phyloP scores from a whole-genome alignment of 805 yeast species.

The Diddensiella transvaalensis region DNA sequence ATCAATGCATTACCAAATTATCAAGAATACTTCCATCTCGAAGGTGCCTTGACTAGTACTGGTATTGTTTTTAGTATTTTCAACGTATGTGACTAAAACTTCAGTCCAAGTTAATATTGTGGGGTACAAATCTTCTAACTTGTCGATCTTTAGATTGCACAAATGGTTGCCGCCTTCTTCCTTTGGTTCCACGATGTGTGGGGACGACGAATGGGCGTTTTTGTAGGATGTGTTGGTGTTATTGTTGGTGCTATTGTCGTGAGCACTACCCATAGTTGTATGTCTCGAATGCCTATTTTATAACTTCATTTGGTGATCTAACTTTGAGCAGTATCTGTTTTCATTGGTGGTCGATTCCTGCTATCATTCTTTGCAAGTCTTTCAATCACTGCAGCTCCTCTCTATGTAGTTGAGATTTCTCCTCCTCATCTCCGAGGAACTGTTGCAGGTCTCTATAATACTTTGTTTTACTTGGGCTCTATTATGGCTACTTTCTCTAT shows the following conservation, averaged over 20 bases:
- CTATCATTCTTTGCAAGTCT: slow-evolving; percentile 17
- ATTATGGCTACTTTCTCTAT: slow-evolving; percentile 16
- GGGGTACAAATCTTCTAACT: background rate
- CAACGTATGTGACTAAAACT: slow-evolving; percentile 1
- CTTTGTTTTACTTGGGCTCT: slow-evolving; percentile 15
- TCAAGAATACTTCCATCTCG: slow-evolving; percentile 11
- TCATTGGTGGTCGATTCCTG: slow-evolving; percentile 20
- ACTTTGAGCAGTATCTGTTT: slow-evolving; percentile 3
- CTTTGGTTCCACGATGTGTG: slow-evolving; percentile 12
- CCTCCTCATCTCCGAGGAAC: slow-evolving; percentile 21
- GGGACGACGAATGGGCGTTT: slow-evolving; percentile 16
- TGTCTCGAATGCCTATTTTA: slow-evolving; percentile 36
- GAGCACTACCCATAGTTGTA: slow-evolving; percentile 10
- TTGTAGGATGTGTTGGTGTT: slow-evolving; percentile 18
- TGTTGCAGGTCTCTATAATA: slow-evolving; percentile 21
- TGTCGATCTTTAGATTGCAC: slow-evolving; percentile 13
- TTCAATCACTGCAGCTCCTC: slow-evolving; percentile 16
- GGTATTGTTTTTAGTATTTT: slow-evolving; percentile 20
- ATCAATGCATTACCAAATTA: slow-evolving; percentile 20
- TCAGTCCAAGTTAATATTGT: background rate
- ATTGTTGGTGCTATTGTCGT: slow-evolving; percentile 16
- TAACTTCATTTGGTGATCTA: slow-evolving; percentile 36
- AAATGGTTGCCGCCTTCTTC: slow-evolving; percentile 16
- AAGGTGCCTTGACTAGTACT: slow-evolving; percentile 14
- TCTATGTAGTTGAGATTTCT: slow-evolving; percentile 19